Base-by-base conservation (phyloP, 805 yeast genomes). In the Nakazawaea holstii region DNA sequence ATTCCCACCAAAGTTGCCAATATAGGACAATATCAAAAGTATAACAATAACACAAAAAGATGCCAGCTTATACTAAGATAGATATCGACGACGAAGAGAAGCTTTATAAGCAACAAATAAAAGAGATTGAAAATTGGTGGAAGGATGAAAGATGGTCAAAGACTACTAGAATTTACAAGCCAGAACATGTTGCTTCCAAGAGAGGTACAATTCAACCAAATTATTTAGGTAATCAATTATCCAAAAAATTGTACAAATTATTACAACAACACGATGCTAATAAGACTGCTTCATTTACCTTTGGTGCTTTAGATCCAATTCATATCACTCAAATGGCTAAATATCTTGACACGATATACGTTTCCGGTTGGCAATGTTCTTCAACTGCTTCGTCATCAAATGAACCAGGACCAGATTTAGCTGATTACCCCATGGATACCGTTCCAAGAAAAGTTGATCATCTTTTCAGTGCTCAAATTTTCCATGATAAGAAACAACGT, bases 361-460 rank as follows among this genome's bases (percentile, higher is more conserved):
- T 92, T 54, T 86, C 95, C 37, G 99, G 99, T 46, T 92, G 99
- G 99, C 99, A 92, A 74, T 91, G 96, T 67, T 90, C 97, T 41
- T 90, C 97, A 20, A 92, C 98, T 46, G 97, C 98, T 46, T 90
- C 97, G 14, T 87, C 96, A 37, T 87, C 97, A 36, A 92, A 92
- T 66, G 98, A 92, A 73, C 99, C 98, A 32, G 88, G 96, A 37
- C 98, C 98, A 49, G 99, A 92, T 74, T 79, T 92, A 62, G 99
- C 99, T 45, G 99, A 92, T 70, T 92, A 92, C 69, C 99, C 99
- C 50, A 86, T 86, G 87, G 97, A 92, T 69, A 92, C 99, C 29
- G 99, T 92, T 53, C 99, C 99, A 62, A 91, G 91, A 77, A 92
- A 92, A 77, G 97, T 90, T 57, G 95, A 92, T 69, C 98, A 92